Evolutionary conservation across 2,329 filamentous ascomycete genomes (phyloP).

Genomic region (Allantophomopsis cytisporea): DNA sequence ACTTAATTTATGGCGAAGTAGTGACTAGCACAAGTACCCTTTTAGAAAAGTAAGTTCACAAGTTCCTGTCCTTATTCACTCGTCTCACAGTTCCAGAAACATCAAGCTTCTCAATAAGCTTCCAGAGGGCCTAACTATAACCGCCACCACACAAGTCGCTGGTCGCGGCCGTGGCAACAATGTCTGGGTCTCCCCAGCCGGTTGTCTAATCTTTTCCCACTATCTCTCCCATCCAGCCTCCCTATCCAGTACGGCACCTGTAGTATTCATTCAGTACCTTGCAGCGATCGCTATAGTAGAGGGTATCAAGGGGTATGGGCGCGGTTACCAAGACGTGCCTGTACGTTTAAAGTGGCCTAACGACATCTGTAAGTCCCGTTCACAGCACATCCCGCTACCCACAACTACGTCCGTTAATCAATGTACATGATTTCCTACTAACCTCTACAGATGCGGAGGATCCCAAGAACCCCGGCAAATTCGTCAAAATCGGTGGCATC

Average conservation of each 20-base stretch:
- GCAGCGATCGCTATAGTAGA: constrained; percentile 77
- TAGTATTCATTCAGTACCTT: constrained; percentile 91
- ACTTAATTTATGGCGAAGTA: constrained; percentile 79
- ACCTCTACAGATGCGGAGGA: constrained; percentile 44
- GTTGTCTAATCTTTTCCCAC: constrained; percentile 76
- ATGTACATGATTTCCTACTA: no score
- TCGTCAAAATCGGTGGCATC: constrained; percentile 88
- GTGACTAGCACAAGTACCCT: constrained; percentile 90
- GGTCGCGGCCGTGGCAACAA: constrained; percentile 83
- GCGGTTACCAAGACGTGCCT: constrained; percentile 60
- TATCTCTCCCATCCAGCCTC: constrained; percentile 72
- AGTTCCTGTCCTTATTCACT: constrained; percentile 1
- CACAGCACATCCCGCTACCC: no score
- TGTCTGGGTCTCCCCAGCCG: constrained; percentile 86
- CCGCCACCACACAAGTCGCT: constrained; percentile 77
- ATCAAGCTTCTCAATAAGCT: constrained; percentile 60
- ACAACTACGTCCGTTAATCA: no score
- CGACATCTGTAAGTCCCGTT: constrained; percentile 61
- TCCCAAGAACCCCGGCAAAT: constrained; percentile 38
- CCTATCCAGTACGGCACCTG: constrained; percentile 57
- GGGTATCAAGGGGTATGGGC: constrained; percentile 68
- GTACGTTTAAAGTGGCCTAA: constrained; percentile 96
- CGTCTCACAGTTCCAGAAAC: constrained; percentile 40
- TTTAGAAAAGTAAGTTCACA: constrained; percentile 58
- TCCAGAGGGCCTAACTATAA: constrained; percentile 75